Evolutionary conservation across 257 asterid genomes (phyloP).

Genomic region (Gentiana macrophylla): DNA sequence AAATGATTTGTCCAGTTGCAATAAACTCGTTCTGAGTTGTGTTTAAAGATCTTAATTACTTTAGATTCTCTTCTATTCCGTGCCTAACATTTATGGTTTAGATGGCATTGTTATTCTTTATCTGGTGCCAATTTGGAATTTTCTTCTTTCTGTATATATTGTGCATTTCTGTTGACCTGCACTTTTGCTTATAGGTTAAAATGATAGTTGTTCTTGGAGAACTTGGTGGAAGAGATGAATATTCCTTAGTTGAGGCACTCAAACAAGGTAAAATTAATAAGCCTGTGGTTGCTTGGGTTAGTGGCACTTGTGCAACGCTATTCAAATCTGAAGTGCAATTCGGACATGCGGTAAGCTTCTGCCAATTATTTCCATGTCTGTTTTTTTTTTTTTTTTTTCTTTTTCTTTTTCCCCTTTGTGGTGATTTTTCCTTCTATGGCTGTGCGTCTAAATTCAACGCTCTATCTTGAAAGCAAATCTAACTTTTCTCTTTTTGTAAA

Average conservation of each 20-base stretch:
- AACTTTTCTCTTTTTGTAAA: no score
- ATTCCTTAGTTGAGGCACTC: conserved; percentile 93
- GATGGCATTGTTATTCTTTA: no score
- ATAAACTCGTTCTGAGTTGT: neutral
- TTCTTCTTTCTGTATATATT: neutral
- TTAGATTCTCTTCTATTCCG: neutral
- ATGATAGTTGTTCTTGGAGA: conserved; percentile 98
- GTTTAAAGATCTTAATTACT: neutral
- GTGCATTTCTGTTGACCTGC: conserved; percentile 12
- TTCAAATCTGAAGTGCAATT: conserved; percentile 99
- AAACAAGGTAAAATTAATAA: conserved; percentile 87
- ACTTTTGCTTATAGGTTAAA: conserved; percentile 47
- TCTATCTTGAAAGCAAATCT: conserved; percentile 1
- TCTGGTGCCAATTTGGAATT: no score
- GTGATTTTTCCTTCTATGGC: no score
- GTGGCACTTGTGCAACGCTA: conserved; percentile 96
- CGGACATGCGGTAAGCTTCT: conserved; percentile 92
- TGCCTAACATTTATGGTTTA: neutral
- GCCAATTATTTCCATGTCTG: no score
- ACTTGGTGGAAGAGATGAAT: conserved; percentile 99
- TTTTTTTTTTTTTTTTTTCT: conserved; percentile 2
- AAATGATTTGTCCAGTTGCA: no score
- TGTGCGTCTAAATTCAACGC: no score
- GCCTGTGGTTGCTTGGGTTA: conserved; percentile 99
- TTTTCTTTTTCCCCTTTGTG: no score